Evolutionary conservation across 139 green algal genomes (phyloP), one percentile per base, ranked within the genome.

Genomic region (Closterium sp.): DNA sequence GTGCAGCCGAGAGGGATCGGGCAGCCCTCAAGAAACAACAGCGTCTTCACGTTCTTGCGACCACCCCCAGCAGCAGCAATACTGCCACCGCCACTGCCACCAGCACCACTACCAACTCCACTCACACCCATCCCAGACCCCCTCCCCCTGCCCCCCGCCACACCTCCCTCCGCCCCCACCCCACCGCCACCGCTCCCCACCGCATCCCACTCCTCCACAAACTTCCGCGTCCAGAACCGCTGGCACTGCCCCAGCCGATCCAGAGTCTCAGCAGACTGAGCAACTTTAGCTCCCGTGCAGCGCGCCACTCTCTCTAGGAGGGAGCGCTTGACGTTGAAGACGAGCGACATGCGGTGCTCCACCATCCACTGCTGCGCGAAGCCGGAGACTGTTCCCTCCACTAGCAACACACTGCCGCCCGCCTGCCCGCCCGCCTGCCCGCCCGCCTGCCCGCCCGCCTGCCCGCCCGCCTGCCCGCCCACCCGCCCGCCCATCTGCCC

Each of bases 11-110:
- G 94, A 29, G 95, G 95, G 3, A 93, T 91, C 1, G 95, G 92
- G 94, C 95, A 97, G 85, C 96, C 96, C 34, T 97, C 96, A 88
- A 98, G 97, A n/a, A 95, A 93, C 96, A 98, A 97, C 17, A 93
- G 84, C 13, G 90, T 93, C 32, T 88, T 93, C 11, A n/a, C 28
- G 13, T 22, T n/a, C n/a, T 31, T n/a, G 86, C 86, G 28, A 38
- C 31, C 31, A 32, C 31, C 29, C n/a, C 24, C 7, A 32, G 73
- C 24, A 86, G 3, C 32, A 38, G 27, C 79, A 10, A 7, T 7
- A n/a, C 73, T 28, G 42, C 27, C 3, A 38, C 32, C 17, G 98
- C 94, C 28, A 88, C 62, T 79, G 0, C 86, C 9, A 13, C 45
- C 45, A 70, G 4, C 45, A 70, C 10, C 45, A 70, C 45, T 70